phyloP scores from a whole-genome alignment of 139 green algal genomes.

The Chlamydomonas sp. region DNA sequence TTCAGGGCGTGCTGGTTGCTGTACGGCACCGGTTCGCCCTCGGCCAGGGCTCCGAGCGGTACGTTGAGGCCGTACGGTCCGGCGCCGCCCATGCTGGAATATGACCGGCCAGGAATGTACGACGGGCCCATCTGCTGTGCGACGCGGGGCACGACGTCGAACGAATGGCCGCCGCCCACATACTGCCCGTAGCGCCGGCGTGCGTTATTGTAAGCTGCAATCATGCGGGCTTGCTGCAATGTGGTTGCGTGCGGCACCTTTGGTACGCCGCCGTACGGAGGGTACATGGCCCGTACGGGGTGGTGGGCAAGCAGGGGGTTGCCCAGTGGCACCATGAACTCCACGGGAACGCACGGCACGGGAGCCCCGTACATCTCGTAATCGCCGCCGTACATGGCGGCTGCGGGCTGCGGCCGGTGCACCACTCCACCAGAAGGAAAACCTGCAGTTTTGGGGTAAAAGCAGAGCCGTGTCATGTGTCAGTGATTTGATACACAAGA shows the following conservation, averaged over 20 bases:
- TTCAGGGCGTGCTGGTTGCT: no score
- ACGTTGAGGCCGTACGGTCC: constrained; percentile 7
- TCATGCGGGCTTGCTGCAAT: neutral
- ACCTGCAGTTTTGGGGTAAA: no score
- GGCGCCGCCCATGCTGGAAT: neutral
- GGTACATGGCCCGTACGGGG: constrained; percentile 6
- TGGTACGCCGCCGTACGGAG: constrained; percentile 9
- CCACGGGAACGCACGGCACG: neutral
- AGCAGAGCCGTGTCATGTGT: no score
- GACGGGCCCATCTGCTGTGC: no score
- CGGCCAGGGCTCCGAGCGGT: neutral
- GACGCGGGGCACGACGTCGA: neutral
- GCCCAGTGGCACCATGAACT: neutral
- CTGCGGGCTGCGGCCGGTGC: no score
- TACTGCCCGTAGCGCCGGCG: neutral
- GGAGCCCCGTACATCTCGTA: neutral
- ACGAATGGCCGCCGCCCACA: neutral
- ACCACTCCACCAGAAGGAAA: no score
- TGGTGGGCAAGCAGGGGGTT: neutral
- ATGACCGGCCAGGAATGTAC: no score
- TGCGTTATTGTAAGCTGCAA: neutral
- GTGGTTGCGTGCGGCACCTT: neutral
- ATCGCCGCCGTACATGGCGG: no score
- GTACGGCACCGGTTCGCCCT: neutral
- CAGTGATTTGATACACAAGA: no score